Evolutionary conservation across 441 rosid genomes (phyloP).

Genomic region (Populus tomentosa): DNA sequence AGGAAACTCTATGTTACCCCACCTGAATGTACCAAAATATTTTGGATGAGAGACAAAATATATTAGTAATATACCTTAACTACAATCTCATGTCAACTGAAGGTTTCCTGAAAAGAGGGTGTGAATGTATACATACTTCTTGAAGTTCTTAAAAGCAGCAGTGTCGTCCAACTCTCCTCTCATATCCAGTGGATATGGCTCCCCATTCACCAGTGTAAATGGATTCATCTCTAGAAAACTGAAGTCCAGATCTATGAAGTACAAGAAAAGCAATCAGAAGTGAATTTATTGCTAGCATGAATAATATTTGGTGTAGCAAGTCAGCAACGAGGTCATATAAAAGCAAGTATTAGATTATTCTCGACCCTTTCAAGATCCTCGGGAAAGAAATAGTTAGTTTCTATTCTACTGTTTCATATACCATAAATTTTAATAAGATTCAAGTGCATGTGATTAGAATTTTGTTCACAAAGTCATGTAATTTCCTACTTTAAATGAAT

Average conservation of each 20-base stretch:
- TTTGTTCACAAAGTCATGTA: not conserved
- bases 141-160: constrained; percentile 90
- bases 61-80: not conserved
- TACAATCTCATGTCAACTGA: not conserved
- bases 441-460: constrained; percentile 1
- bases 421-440: not conserved
- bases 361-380: not conserved
- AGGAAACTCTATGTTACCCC: constrained; percentile 82
- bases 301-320: not conserved
- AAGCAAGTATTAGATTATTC: not conserved
- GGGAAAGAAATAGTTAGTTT: not conserved
- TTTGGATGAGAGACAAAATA: constrained; percentile 3
- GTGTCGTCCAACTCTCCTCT: constrained; percentile 94
- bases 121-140: constrained; percentile 42
- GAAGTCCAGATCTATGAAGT: constrained; percentile 69
- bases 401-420: not conserved
- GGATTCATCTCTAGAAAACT: constrained; percentile 94
- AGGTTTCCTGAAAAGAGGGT: constrained; percentile 8
- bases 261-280: constrained; percentile 10
- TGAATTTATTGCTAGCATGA: not conserved
- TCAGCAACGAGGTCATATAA: not conserved
- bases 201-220: constrained; percentile 71
- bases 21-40: constrained; percentile 37
- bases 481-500: not conserved
- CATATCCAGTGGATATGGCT: constrained; percentile 91